These are phyloP conservation scores for Oryza coarctata DNA, from an alignment of 176 grass and related monocot genomes.

Conservation along the genomic window DNA sequence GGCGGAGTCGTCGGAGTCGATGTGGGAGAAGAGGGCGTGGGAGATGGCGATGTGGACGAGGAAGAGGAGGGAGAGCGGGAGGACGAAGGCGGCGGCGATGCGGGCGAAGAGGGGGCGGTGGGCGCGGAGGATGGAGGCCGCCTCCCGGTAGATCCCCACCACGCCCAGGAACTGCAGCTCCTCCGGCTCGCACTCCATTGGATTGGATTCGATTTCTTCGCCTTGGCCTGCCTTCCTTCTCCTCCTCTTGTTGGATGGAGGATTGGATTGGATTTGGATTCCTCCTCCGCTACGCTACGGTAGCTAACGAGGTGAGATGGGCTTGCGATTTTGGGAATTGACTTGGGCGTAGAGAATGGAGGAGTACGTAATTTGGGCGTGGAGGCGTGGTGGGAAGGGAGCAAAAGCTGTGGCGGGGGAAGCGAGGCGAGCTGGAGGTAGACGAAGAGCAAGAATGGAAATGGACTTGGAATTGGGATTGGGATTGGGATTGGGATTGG, in stretches of 20 bases:
- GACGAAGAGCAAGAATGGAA: too few species aligned
- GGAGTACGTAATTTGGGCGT: too few species aligned
- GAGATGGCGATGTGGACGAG: slow-evolving; percentile 86
- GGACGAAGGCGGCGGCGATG: slow-evolving; percentile 65
- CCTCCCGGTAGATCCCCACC: slow-evolving; percentile 49
- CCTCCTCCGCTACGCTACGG: too few species aligned
- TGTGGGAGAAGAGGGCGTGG: slow-evolving; percentile 63
- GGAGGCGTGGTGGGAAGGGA: too few species aligned
- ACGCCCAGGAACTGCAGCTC: slow-evolving; percentile 88
- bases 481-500: neutral
- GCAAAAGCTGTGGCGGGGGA: too few species aligned
- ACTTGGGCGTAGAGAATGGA: too few species aligned
- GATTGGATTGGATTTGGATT: too few species aligned
- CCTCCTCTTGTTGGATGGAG: too few species aligned
- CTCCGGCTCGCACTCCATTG: slow-evolving; percentile 70
- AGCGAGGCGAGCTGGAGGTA: too few species aligned
- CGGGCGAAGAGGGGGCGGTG: slow-evolving; percentile 69
- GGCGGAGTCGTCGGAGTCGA: slow-evolving; percentile 66
- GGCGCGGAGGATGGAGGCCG: slow-evolving; percentile 39
- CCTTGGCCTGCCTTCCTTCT: too few species aligned
- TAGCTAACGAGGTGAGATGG: too few species aligned
- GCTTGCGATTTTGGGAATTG: too few species aligned
- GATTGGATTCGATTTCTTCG: neutral
- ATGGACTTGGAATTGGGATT: neutral
- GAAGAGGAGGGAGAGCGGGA: slow-evolving; percentile 80